Percentiles rank a stretch among this genome's conserved stretches.
Conservation (phyloP, 2,329 filamentous ascomycete genomes). For the Bipolaris bicolor region DNA sequence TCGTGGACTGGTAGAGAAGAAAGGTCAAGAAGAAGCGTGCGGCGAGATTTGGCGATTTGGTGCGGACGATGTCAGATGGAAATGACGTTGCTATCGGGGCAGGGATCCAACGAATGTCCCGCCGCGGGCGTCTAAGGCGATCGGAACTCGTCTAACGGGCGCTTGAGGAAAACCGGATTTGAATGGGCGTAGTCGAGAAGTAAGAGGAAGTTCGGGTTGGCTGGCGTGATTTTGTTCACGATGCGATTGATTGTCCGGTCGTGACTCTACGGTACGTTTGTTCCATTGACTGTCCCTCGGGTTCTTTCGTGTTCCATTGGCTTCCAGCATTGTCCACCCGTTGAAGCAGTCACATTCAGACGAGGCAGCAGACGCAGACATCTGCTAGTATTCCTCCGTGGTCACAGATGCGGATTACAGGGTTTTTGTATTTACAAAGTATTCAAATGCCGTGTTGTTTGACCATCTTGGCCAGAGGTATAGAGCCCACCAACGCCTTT, state of each 20-base stretch:
- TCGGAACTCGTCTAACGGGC: slow-evolving; percentile 4
- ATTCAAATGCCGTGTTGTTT: slow-evolving; percentile 12
- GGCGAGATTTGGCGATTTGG: slow-evolving; percentile 13
- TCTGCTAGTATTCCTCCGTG: background rate
- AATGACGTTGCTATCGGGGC: slow-evolving; percentile 39
- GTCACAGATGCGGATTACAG: slow-evolving; percentile 1
- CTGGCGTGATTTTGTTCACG: slow-evolving; percentile 17
- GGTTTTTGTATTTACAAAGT: slow-evolving; percentile 15
- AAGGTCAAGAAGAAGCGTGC: slow-evolving; percentile 19
- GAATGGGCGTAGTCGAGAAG: background rate
- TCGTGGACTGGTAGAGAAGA: slow-evolving; percentile 1
- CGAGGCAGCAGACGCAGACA: background rate
- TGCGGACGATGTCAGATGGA: slow-evolving; percentile 16
- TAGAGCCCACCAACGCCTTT: slow-evolving; percentile 39
- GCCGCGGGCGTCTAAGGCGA: slow-evolving; percentile 7
- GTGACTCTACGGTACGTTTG: slow-evolving; percentile 31
- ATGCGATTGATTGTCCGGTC: slow-evolving; percentile 18
- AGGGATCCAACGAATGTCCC: slow-evolving; percentile 30
- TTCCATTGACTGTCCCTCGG: slow-evolving; percentile 15
- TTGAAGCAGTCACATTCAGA: background rate
- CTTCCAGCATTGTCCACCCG: slow-evolving; percentile 24
- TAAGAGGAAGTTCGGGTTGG: background rate
- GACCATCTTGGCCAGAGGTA: slow-evolving; percentile 24
- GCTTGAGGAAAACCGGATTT: background rate
- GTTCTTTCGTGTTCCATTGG: slow-evolving; percentile 35